Conservation (phyloP, 306 rosid genomes). For the Medicago ruthenica region DNA sequence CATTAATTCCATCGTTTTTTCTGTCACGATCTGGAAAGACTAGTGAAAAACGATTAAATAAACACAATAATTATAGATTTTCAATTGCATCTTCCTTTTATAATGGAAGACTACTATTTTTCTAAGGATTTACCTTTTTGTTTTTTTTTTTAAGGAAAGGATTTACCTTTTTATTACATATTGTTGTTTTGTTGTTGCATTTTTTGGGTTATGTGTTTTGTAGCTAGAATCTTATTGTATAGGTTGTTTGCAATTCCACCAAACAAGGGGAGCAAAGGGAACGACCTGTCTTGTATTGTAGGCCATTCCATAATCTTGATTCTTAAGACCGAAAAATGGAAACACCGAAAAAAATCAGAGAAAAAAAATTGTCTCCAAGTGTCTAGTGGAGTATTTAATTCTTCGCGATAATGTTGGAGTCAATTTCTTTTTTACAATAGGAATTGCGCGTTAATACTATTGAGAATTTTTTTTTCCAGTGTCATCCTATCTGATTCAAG, state of each 20-base stretch:
- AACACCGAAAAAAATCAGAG: not conserved
- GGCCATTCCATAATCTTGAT: conserved; percentile 30
- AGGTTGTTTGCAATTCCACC: not conserved
- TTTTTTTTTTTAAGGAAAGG: no score
- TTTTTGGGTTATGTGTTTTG: not conserved
- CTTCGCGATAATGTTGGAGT: not conserved
- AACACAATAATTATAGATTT: not conserved
- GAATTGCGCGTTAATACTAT: no score
- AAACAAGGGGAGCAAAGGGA: conserved; percentile 34
- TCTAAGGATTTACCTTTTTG: not conserved
- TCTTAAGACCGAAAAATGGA: not conserved
- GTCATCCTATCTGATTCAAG: no score
- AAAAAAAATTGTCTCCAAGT: not conserved
- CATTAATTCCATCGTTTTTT: no score
- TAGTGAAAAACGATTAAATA: not conserved
- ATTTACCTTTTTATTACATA: not conserved
- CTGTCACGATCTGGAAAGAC: no score
- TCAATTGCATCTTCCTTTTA: not conserved
- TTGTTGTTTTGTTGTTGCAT: not conserved
- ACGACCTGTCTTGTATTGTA: conserved; percentile 32
- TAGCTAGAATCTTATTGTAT: not conserved
- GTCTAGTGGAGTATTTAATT: not conserved
- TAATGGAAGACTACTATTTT: not conserved
- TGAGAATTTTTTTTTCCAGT: no score
- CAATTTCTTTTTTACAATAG: no score